Percentiles rank a stretch among this genome's conserved stretches.
These are phyloP conservation scores for Plasmodium coatneyi DNA, from an alignment of 169 alveolate species.

Conservation along the genomic window DNA sequence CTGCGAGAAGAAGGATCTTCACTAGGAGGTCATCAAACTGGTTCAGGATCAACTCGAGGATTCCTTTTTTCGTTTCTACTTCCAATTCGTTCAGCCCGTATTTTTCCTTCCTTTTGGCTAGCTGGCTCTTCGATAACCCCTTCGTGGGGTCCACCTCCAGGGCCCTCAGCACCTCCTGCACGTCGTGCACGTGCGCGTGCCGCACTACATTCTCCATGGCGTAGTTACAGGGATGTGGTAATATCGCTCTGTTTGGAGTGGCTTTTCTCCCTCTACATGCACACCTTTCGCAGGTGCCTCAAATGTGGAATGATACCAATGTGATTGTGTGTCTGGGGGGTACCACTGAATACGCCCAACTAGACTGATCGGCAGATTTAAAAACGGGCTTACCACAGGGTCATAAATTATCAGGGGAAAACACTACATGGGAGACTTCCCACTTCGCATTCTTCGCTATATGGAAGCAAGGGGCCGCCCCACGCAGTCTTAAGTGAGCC, in stretches of 20 bases:
- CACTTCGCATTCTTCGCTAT: not conserved
- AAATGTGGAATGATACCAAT: not conserved
- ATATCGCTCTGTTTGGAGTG: not conserved
- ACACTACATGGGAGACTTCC: not conserved
- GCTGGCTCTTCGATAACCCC: slow-evolving; percentile 92
- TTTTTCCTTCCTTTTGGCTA: slow-evolving; percentile 84
- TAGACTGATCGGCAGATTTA: not conserved
- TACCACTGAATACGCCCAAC: not conserved
- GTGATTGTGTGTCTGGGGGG: not conserved
- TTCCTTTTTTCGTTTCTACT: slow-evolving; percentile 92
- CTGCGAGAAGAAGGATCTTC: slow-evolving; percentile 96
- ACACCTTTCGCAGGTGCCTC: not conserved
- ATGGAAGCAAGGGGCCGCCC: not conserved
- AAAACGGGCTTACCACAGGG: not conserved
- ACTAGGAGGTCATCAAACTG: slow-evolving; percentile 96
- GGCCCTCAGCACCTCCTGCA: slow-evolving; percentile 77
- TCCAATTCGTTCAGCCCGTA: slow-evolving; percentile 92
- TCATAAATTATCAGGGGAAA: not conserved
- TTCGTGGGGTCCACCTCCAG: slow-evolving; percentile 73
- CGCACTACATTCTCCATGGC: slow-evolving; percentile 29
- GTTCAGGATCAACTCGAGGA: slow-evolving; percentile 91
- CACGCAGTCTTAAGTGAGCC: not conserved
- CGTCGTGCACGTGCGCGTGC: slow-evolving; percentile 76
- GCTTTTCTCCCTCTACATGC: not conserved
- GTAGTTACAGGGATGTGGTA: not conserved